Evolutionary conservation across 2,329 filamentous ascomycete genomes (phyloP).

Genomic region (Chrysoporthe austroafricana): DNA sequence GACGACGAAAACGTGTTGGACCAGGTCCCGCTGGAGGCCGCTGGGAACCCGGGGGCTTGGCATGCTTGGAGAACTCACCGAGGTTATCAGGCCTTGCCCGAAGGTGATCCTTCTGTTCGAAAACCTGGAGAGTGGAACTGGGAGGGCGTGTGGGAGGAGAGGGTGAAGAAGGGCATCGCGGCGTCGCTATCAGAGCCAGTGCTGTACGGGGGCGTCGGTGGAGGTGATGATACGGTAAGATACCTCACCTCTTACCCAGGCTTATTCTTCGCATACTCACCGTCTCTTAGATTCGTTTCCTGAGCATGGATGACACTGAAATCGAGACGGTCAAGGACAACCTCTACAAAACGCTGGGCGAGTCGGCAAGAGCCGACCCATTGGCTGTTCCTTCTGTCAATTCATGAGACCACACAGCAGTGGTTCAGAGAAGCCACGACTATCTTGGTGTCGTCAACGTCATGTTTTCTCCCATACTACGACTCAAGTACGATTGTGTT

Average conservation of each 20-base stretch:
- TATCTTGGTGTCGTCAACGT: slow-evolving; percentile 14
- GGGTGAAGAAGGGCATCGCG: slow-evolving; percentile 79
- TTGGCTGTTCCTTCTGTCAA: slow-evolving; percentile 23
- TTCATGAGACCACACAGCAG: slow-evolving; percentile 8
- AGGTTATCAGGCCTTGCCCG: slow-evolving; percentile 32
- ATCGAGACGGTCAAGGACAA: slow-evolving; percentile 63
- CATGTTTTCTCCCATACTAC: slow-evolving; percentile 9
- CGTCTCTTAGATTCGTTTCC: slow-evolving; percentile 63
- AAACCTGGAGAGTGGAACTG: slow-evolving; percentile 91
- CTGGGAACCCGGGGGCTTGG: slow-evolving; percentile 90
- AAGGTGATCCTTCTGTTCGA: slow-evolving; percentile 38
- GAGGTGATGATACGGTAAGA: slow-evolving; percentile 73
- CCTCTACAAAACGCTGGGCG: slow-evolving; percentile 54
- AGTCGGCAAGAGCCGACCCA: slow-evolving; percentile 28
- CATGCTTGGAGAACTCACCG: slow-evolving; percentile 84
- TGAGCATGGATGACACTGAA: slow-evolving; percentile 64
- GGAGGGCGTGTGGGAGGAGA: slow-evolving; percentile 94
- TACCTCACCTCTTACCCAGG: neutral
- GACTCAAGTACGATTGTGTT: slow-evolving; percentile 16
- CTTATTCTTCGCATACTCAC: neutral
- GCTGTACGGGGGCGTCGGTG: slow-evolving; percentile 69
- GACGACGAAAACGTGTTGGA: slow-evolving; percentile 78
- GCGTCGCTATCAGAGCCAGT: slow-evolving; percentile 78
- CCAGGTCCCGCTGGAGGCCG: slow-evolving; percentile 75
- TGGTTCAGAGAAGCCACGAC: slow-evolving; percentile 21